phyloP scores from a whole-genome alignment of 352 stramenopile species.

The Vaucheria bursata region DNA sequence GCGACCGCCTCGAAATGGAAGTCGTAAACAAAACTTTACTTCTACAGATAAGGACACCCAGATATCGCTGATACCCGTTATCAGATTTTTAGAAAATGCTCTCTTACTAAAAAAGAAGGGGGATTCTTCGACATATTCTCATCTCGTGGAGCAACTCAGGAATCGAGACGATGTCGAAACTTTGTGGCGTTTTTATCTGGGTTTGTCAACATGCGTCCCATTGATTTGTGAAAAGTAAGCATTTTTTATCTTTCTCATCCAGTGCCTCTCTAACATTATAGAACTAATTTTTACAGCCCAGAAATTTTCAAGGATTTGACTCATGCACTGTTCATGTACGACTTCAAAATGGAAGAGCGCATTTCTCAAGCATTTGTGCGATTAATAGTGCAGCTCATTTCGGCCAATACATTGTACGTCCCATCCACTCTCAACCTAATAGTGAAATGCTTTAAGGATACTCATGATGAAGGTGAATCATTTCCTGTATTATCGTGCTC shows the following conservation, averaged over 20 bases:
- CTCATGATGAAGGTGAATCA: slow-evolving; percentile 22
- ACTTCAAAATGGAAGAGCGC: slow-evolving; percentile 23
- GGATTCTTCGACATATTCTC: slow-evolving; percentile 32
- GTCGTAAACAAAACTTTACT: too few relatives aligned
- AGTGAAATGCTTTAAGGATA: slow-evolving; percentile 24
- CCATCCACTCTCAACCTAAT: slow-evolving; percentile 39
- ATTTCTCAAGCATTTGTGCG: slow-evolving; percentile 26
- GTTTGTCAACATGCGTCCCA: slow-evolving; percentile 32
- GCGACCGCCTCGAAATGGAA: too few relatives aligned
- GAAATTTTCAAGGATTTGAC: slow-evolving; percentile 48
- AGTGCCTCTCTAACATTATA: neutral
- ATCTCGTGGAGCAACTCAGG: slow-evolving; percentile 31
- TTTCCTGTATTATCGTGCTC: neutral
- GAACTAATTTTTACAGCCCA: slow-evolving; percentile 28
- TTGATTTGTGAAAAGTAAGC: slow-evolving; percentile 42
- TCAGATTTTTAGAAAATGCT: neutral
- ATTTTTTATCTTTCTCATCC: slow-evolving; percentile 7
- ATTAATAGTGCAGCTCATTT: slow-evolving; percentile 38
- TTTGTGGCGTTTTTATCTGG: slow-evolving; percentile 38
- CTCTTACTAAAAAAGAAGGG: neutral
- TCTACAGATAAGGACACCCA: neutral
- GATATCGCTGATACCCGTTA: neutral
- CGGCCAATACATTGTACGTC: slow-evolving; percentile 45
- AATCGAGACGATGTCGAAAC: slow-evolving; percentile 37
- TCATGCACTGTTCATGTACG: slow-evolving; percentile 44